Evolutionary conservation across 148 eudicot genomes (phyloP).

Genomic region (Beta vulgaris): DNA sequence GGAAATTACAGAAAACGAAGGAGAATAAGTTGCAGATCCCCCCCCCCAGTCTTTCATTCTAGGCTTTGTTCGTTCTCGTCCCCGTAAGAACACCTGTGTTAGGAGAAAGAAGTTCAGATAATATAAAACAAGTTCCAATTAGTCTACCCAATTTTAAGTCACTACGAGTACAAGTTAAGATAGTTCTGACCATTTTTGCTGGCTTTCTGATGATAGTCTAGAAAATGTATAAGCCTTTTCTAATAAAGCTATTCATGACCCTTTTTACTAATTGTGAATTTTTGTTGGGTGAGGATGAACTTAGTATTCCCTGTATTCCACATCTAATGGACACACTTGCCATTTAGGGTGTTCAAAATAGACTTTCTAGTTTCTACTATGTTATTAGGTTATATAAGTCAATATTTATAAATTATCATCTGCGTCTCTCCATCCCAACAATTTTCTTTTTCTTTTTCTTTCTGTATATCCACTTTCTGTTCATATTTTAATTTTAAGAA

Average conservation of each 20-base stretch:
- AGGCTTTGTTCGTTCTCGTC: too few relatives aligned
- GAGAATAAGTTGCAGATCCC: too few relatives aligned
- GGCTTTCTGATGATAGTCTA: background rate
- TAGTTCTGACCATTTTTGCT: too few relatives aligned
- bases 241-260: too few relatives aligned
- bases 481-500: background rate
- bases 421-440: background rate
- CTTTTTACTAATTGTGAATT: background rate
- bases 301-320: background rate
- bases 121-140: too few relatives aligned
- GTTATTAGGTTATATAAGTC: background rate
- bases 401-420: background rate
- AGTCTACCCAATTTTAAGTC: too few relatives aligned
- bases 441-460: background rate
- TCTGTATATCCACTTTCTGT: background rate
- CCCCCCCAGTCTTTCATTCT: too few relatives aligned
- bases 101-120: too few relatives aligned
- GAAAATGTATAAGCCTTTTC: too few relatives aligned
- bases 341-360: background rate
- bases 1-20: background rate
- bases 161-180: too few relatives aligned
- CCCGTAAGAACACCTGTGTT: too few relatives aligned
- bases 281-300: background rate
- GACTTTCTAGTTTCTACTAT: background rate
- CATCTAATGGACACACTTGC: background rate